Percentiles rank a stretch among this genome's conserved stretches.
phyloP scores from a whole-genome alignment of 805 yeast species.

The Blastobotrys terrestris region DNA sequence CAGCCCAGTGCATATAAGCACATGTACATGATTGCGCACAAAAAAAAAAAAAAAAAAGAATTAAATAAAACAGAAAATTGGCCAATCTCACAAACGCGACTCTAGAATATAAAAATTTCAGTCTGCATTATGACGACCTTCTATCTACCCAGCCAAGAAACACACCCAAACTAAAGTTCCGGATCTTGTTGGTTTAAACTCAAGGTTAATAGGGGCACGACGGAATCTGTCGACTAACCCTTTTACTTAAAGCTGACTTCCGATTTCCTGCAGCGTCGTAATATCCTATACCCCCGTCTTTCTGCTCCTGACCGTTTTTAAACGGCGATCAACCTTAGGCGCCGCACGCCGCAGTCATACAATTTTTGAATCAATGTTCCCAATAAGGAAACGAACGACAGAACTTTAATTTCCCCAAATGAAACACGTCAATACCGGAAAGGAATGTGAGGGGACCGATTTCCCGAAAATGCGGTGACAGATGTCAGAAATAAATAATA shows the following conservation, averaged over 20 bases:
- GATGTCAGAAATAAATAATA: not conserved
- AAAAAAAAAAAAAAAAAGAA: no score
- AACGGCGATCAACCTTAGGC: not conserved
- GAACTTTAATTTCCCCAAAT: not conserved
- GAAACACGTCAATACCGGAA: not conserved
- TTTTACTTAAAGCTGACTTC: not conserved
- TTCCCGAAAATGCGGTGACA: not conserved
- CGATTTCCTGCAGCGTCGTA: not conserved
- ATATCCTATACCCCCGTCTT: not conserved
- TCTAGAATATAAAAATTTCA: no score
- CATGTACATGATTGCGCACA: no score
- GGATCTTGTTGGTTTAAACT: not conserved
- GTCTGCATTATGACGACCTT: no score
- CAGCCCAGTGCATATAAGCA: no score
- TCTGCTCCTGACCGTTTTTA: not conserved
- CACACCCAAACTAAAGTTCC: no score
- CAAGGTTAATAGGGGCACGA: not conserved
- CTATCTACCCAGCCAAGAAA: no score
- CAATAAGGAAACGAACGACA: not conserved
- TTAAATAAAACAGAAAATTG: no score
- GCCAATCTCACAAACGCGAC: no score
- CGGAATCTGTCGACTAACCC: not conserved
- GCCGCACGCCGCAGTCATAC: not conserved
- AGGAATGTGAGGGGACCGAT: not conserved
- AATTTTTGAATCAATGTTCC: not conserved